phyloP scores from a whole-genome alignment of 768 basidiomycete species.

The Macrolepiota dolichaula region DNA sequence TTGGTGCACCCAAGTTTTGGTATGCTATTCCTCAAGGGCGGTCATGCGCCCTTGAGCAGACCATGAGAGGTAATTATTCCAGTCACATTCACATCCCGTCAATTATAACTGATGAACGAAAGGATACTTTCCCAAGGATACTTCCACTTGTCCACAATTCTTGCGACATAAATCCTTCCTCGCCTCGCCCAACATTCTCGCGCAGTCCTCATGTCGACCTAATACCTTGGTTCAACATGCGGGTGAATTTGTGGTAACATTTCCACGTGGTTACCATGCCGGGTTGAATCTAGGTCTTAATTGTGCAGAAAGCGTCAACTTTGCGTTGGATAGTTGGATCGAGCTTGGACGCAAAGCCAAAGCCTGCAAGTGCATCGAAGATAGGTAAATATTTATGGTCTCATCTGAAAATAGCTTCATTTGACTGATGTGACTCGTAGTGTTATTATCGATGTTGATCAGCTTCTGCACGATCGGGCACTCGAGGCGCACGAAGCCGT shows the following conservation, averaged over 20 bases:
- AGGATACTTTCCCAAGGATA: conserved; percentile 91
- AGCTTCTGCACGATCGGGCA: conserved; percentile 68
- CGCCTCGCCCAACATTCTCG: conserved; percentile 80
- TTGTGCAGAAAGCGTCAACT: conserved; percentile 96
- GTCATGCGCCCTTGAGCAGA: conserved; percentile 77
- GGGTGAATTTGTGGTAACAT: conserved; percentile 97
- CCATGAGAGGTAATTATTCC: conserved; percentile 70
- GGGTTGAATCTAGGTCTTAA: conserved; percentile 97
- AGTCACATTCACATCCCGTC: neutral
- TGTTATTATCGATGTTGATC: conserved; percentile 91
- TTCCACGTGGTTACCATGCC: conserved; percentile 91
- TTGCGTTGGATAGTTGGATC: conserved; percentile 92
- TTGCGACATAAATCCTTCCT: conserved; percentile 95
- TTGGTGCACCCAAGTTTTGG: conserved; percentile 97
- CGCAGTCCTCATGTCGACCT: conserved; percentile 74
- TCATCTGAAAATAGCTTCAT: neutral
- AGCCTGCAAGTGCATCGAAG: conserved; percentile 67
- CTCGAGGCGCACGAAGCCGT: conserved; percentile 30
- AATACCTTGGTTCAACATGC: conserved; percentile 89
- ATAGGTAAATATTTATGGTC: conserved; percentile 48
- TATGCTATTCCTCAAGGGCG: conserved; percentile 92
- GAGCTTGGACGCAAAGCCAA: conserved; percentile 82
- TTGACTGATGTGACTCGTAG: conserved; percentile 35
- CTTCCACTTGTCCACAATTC: conserved; percentile 85
- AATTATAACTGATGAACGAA: neutral